Base-by-base conservation (phyloP, 2,329 filamentous ascomycete species). In the Parastagonospora nodorum region DNA sequence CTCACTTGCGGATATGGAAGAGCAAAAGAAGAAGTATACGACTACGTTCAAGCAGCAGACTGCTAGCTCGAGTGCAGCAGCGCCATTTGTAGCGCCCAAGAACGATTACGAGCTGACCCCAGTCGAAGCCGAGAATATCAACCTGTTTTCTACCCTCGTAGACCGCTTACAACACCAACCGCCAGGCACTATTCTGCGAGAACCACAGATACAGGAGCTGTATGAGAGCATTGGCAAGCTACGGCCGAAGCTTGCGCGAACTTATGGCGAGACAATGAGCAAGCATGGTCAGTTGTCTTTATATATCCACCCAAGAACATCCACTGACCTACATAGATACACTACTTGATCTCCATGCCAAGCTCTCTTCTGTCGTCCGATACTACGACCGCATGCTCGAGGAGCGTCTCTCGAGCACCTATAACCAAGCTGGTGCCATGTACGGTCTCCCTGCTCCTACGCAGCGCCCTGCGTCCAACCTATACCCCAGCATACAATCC, bases 301-400 rank as follows among this genome's bases (percentile, higher is more conserved):
- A 5, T 16, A 4, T 16, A 16, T 5, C 7, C 1, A 7, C 14
- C 15, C n/a, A 2, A 40, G 9, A 24, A 8, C 10, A 7, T 5
- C 27, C 7, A 9, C 75, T 82, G 66, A 82, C 57, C 10, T 28
- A 7, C 6, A 16, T 55, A 94, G 92, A 99, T 72, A 94, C 93
- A 0, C 81, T 99, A 8, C 83, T 97, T 19, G 94, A 99, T 72
- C 80, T 99, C 0, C 94, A 99, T 71, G 89, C 92, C 14, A 99
- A 99, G 72, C 80, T 99, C 19, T 94, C 93, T 0, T 97, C 93
- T 0, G 94, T 97, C 24, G 94, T 99, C 5, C 86, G 94, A 30
- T 97, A 97, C 71, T 99, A 99, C 69, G 94, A 99, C 73, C 87
- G 92, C 35, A 97, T 99, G 94, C 82, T 99, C 12, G 94, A 99